Conservation (phyloP, 495 filamentous ascomycete species). For the Aspergillus sclerotioniger region DNA sequence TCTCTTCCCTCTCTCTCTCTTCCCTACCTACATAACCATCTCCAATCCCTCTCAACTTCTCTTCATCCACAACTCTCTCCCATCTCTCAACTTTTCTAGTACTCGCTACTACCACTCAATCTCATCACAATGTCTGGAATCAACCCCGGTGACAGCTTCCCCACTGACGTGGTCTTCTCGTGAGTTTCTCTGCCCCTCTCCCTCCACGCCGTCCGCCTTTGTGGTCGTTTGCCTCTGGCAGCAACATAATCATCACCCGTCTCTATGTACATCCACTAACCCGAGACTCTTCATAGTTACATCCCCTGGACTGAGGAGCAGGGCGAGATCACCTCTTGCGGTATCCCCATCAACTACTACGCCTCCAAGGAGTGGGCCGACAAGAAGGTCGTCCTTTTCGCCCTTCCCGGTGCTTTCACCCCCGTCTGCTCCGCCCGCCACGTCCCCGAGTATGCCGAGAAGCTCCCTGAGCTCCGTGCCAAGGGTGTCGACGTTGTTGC, state of each 20-base stretch:
- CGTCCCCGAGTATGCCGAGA: conserved; percentile 80
- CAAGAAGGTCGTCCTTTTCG: conserved; percentile 91
- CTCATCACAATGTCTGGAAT: conserved; percentile 63
- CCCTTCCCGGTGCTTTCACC: conserved; percentile 92
- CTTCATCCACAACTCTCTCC: conserved; percentile 10
- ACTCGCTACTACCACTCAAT: conserved; percentile 13
- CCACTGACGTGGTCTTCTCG: conserved; percentile 72
- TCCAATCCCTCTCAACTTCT: conserved; percentile 8
- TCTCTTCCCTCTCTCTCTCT: conserved; percentile 8
- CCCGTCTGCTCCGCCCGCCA: conserved; percentile 87
- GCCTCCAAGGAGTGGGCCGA: conserved; percentile 81
- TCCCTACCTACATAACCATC: conserved; percentile 14
- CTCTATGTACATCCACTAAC: conserved; percentile 13
- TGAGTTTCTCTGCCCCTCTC: conserved; percentile 36
- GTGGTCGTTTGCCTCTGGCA: conserved; percentile 3
- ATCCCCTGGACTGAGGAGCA: conserved; percentile 62
- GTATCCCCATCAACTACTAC: conserved; percentile 74
- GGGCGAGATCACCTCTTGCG: conserved; percentile 68
- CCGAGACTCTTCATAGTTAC: conserved; percentile 51
- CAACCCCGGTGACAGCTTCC: conserved; percentile 81
- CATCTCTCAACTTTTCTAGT: conserved; percentile 13
- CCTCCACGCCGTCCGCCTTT: conserved; percentile 8
- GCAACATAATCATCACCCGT: neutral
- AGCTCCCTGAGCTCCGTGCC: conserved; percentile 65
- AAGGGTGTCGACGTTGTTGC: conserved; percentile 87